Evolutionary conservation across 306 rosid species (phyloP).

Genomic region (Dryas alaskensis): DNA sequence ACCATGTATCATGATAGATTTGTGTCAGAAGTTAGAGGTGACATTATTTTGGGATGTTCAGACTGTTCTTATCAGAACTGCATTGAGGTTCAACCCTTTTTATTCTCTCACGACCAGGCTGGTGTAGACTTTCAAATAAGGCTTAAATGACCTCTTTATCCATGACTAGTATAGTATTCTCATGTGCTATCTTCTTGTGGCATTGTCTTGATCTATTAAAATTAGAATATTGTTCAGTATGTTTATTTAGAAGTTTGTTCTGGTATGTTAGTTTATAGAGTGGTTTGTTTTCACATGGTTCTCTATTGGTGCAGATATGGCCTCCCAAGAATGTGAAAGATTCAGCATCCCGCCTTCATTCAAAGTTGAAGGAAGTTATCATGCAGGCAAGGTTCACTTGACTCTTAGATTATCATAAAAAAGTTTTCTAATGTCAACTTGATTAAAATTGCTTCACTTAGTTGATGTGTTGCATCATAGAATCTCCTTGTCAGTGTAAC

Average conservation of each 20-base stretch:
- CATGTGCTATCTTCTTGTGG: neutral
- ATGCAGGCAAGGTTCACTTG: conserved; percentile 57
- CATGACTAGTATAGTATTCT: neutral
- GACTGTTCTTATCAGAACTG: neutral
- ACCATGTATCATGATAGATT: neutral
- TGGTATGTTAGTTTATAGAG: conserved; percentile 4
- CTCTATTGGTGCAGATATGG: conserved; percentile 74
- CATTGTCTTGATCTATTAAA: neutral
- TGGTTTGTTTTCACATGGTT: conserved; percentile 22
- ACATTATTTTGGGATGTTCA: neutral
- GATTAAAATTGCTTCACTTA: neutral
- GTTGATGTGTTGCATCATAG: conserved; percentile 5
- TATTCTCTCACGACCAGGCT: neutral
- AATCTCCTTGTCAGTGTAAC: neutral
- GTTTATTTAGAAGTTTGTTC: neutral
- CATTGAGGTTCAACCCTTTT: neutral
- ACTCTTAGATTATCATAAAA: conserved; percentile 4
- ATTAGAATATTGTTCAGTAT: neutral
- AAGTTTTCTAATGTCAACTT: neutral
- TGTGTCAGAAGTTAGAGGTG: neutral
- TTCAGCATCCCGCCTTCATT: conserved; percentile 83
- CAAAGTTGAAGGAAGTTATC: conserved; percentile 90
- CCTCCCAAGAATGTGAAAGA: conserved; percentile 97
- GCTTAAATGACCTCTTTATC: neutral
- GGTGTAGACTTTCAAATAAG: neutral